These are phyloP conservation scores for Candida wancherniae DNA, from an alignment of 805 yeast species.

Conservation along the genomic window DNA sequence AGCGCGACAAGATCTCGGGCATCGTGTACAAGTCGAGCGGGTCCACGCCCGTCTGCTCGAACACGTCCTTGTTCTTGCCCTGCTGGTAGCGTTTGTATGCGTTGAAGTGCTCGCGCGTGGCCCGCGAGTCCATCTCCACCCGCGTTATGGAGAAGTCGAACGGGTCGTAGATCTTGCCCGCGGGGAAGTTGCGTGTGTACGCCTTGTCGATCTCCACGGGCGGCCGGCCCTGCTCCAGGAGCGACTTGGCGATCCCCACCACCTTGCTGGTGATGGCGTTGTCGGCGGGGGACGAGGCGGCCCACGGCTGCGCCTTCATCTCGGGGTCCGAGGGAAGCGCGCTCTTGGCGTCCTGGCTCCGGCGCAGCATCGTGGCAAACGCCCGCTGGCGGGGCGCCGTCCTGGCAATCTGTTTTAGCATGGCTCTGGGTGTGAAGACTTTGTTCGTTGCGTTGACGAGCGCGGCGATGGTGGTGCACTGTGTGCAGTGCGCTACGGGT, in stretches of 20 bases:
- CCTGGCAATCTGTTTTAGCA: too few relatives aligned
- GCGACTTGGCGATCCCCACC: slow-evolving; percentile 30
- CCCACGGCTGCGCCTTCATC: slow-evolving; percentile 31
- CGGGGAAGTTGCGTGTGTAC: slow-evolving; percentile 44
- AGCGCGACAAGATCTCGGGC: slow-evolving; percentile 65
- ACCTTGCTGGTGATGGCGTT: slow-evolving; percentile 27
- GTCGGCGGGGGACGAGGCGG: slow-evolving; percentile 14
- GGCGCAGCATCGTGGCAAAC: not conserved
- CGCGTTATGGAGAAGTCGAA: slow-evolving; percentile 69
- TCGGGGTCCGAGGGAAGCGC: slow-evolving; percentile 27
- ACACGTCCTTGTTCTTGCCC: slow-evolving; percentile 19
- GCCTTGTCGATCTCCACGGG: slow-evolving; percentile 28
- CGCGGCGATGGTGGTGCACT: too few relatives aligned
- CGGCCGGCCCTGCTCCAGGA: slow-evolving; percentile 28
- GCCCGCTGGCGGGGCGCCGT: too few relatives aligned
- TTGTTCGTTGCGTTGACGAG: too few relatives aligned
- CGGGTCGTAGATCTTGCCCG: slow-evolving; percentile 66
- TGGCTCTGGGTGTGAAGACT: too few relatives aligned
- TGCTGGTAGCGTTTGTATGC: slow-evolving; percentile 19
- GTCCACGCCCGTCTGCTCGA: slow-evolving; percentile 50
- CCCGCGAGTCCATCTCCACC: slow-evolving; percentile 42
- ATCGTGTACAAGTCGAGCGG: slow-evolving; percentile 69
- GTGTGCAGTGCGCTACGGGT: too few relatives aligned
- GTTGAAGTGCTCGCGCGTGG: slow-evolving; percentile 18
- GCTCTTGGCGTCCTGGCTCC: not conserved